Percentiles rank a stretch among this genome's conserved stretches.
Evolutionary conservation across 768 basidiomycete species (phyloP).

Genomic region (Serpula lacrymans): DNA sequence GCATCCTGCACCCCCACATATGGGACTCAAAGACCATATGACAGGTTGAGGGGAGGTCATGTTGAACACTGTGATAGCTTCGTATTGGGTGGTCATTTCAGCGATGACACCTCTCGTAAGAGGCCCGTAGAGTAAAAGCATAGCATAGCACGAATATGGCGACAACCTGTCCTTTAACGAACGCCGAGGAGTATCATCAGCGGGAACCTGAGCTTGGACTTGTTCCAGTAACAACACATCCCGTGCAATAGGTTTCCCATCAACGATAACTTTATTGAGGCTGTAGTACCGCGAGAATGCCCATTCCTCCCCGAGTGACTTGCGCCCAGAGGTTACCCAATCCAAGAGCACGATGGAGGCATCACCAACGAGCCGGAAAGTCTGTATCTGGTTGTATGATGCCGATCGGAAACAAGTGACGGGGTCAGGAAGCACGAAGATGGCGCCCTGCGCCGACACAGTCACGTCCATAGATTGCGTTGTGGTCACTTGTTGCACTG

Average conservation of each 20-base stretch:
- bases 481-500: conserved; percentile 34
- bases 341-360: conserved; percentile 78
- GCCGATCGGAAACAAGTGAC: conserved; percentile 89
- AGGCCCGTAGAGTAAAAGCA: conserved; percentile 76
- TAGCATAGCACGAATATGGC: conserved; percentile 91
- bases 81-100: conserved; percentile 47
- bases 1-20: conserved; percentile 45
- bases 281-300: conserved; percentile 81
- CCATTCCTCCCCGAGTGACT: conserved; percentile 85
- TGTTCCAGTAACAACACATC: conserved; percentile 78
- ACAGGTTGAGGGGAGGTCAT: conserved; percentile 49
- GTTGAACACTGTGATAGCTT: conserved; percentile 61
- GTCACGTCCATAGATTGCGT: conserved; percentile 60
- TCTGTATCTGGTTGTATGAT: conserved; percentile 80
- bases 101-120: conserved; percentile 44
- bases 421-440: conserved; percentile 88
- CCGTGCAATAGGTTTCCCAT: conserved; percentile 61
- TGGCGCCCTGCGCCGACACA: conserved; percentile 47
- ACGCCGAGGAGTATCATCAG: conserved; percentile 28
- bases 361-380: conserved; percentile 57
- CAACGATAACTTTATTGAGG: conserved; percentile 76
- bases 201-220: conserved; percentile 10
- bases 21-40: conserved; percentile 77
- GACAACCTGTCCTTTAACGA: conserved; percentile 57
- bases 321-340: conserved; percentile 90